A percentile compares a stretch with the other conserved stretches of the same genome.
Evolutionary conservation across 2,329 filamentous ascomycete genomes (phyloP).

Genomic region (Aspergillus ibericus): DNA sequence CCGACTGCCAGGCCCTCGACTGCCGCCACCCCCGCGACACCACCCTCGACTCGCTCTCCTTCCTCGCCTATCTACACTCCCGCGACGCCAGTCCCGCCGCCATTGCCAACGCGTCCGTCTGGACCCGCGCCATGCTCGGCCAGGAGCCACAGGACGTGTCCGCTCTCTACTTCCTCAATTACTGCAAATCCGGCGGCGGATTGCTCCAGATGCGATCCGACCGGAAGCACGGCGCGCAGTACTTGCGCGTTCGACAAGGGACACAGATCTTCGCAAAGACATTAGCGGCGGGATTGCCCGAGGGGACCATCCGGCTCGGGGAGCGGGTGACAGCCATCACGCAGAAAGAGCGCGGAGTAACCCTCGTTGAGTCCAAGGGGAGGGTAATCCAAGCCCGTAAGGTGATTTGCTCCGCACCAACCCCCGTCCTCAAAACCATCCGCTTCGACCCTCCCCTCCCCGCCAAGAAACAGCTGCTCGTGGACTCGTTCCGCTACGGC

Average conservation of each 20-base stretch:
- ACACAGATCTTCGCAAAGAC: conserved; percentile 45
- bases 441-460: conserved; percentile 51
- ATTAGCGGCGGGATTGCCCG: conserved; percentile 37
- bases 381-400: conserved; percentile 41
- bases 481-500: conserved; percentile 42
- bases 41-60: conserved; percentile 39
- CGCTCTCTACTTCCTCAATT: conserved; percentile 57
- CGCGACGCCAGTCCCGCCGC: conserved; percentile 30
- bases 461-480: conserved; percentile 37
- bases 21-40: conserved; percentile 22
- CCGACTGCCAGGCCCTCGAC: conserved; percentile 39
- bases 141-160: conserved; percentile 51
- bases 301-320: conserved; percentile 12
- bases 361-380: background rate
- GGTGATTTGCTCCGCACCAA: conserved; percentile 53
- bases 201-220: conserved; percentile 56
- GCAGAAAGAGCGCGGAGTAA: background rate
- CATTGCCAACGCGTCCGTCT: conserved; percentile 44
- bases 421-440: conserved; percentile 48
- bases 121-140: conserved; percentile 54
- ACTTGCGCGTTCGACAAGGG: conserved; percentile 52
- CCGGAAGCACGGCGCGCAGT: conserved; percentile 53
- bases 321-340: conserved; percentile 11
- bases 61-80: conserved; percentile 40
- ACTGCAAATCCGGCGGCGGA: conserved; percentile 55